Evolutionary conservation across 805 yeast species (phyloP).

Genomic region (Cyberlindnera mississippiensis): DNA sequence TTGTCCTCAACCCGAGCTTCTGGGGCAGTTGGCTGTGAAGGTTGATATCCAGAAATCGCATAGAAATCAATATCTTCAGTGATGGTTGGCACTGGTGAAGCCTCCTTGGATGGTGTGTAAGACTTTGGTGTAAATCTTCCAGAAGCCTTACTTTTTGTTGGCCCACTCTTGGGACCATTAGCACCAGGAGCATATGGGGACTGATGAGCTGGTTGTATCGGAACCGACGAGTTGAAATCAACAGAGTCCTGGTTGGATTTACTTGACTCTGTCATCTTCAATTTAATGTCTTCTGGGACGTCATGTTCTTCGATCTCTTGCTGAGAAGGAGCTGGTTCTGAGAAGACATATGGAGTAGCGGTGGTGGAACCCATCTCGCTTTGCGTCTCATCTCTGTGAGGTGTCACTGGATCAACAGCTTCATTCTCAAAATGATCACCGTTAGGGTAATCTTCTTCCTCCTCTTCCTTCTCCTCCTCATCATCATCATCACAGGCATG

Average conservation of each 20-base stretch:
- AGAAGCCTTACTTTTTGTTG: conserved; percentile 12
- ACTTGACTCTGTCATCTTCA: conserved; percentile 3
- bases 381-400: conserved; percentile 5
- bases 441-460: not conserved
- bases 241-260: conserved; percentile 1
- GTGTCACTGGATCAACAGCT: conserved; percentile 3
- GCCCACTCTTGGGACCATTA: not conserved
- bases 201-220: conserved; percentile 1
- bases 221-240: conserved; percentile 2
- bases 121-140: conserved; percentile 18
- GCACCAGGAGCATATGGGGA: conserved; percentile 7
- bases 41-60: conserved; percentile 13
- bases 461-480: not conserved
- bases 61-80: conserved; percentile 19
- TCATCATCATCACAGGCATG: too few species aligned
- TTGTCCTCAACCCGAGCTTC: not conserved
- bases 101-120: conserved; percentile 10
- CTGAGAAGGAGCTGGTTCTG: conserved; percentile 2
- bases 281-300: conserved; percentile 8
- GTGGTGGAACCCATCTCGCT: conserved; percentile 18
- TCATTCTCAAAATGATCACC: not conserved
- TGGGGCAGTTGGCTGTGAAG: conserved; percentile 4
- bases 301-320: conserved; percentile 5
- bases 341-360: conserved; percentile 16
- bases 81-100: conserved; percentile 6